These are phyloP conservation scores for Entomophthora muscae DNA, from an alignment of 371 early-diverging fungal genomes.

Conservation along the genomic window DNA sequence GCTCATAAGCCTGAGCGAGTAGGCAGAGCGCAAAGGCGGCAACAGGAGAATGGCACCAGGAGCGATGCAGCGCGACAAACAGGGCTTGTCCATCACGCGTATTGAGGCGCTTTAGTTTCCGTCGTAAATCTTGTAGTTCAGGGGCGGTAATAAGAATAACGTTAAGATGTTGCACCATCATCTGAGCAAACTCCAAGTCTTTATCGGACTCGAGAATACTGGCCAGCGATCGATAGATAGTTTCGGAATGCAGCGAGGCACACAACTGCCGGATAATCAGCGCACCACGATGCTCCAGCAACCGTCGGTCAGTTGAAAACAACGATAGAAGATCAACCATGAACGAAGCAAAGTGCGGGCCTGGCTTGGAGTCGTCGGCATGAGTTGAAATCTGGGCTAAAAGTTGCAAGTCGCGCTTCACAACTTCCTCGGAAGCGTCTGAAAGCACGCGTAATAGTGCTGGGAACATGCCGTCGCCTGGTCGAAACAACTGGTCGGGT, in stretches of 20 bases:
- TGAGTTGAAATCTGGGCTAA: constrained; percentile 76
- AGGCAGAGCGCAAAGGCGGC: constrained; percentile 74
- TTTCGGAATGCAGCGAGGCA: constrained; percentile 60
- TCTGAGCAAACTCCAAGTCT: constrained; percentile 72
- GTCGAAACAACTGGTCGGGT: constrained; percentile 48
- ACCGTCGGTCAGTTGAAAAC: constrained; percentile 66
- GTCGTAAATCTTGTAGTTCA: constrained; percentile 61
- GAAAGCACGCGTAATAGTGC: constrained; percentile 66
- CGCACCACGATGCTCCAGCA: constrained; percentile 66
- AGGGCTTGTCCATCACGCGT: constrained; percentile 42
- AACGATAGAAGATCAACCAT: constrained; percentile 60
- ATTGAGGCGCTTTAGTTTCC: constrained; percentile 36
- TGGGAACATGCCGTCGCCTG: constrained; percentile 64
- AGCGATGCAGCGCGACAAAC: constrained; percentile 58
- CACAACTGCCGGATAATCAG: constrained; percentile 82
- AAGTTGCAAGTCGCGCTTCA: constrained; percentile 69
- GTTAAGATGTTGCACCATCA: constrained; percentile 85
- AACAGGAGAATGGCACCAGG: constrained; percentile 86
- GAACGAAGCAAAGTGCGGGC: constrained; percentile 55
- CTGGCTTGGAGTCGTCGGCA: constrained; percentile 24
- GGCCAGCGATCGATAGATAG: constrained; percentile 64
- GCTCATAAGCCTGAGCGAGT: constrained; percentile 77
- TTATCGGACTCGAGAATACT: constrained; percentile 56
- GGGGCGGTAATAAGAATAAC: constrained; percentile 80
- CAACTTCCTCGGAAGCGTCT: constrained; percentile 76